Evolutionary conservation across 2,329 filamentous ascomycete genomes (phyloP), one percentile per base, ranked within the genome.

Genomic region (Cladorrhinum sp.): DNA sequence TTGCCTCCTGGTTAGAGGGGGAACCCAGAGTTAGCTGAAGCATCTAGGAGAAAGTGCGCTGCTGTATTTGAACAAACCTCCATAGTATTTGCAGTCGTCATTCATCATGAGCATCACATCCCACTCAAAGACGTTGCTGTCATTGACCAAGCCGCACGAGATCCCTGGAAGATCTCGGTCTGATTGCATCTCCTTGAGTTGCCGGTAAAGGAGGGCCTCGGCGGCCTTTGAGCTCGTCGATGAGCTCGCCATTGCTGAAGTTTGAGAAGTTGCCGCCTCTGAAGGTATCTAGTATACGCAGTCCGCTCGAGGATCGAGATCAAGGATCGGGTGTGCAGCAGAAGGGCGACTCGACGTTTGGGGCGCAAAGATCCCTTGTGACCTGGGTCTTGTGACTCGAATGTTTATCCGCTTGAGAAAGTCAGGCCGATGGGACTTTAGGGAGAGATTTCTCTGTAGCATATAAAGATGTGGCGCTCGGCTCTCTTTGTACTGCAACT

Each of bases 61-160:
- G 24, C 42, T 28, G 30, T 55, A n/a, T 36, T 36, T 33, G 52
- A 26, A 77, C 85, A 61, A 77, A 94, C 93, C 93, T 70, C 93
- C 93, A 70, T 97, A 97, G 75, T 91, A 90, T 77, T 93, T 94
- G 77, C 90, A 93, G 72, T 96, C 92, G 69, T 97, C 93, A 64
- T 86, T 92, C 67, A 98, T 94, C 94, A 99, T 98, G 63, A 99
- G 86, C 90, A 97, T 96, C 20, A 98, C 92, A 76, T 98, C 93
- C 95, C 95, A 99, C 79, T 96, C 90, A 67, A 97, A 97, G 9
- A 98, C 87, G 73, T 96, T 96, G 77, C 79, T 89, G 74, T 90
- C 90, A 70, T 88, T 87, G 57, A 93, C 87, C 49, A 99, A 80
- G 0, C 95, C 95, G 70, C 92, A 96, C 64, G 92, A 97, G 72